These are phyloP conservation scores for Bidens hawaiensis DNA, from an alignment of 140 eudicot genomes.

Conservation along the genomic window DNA sequence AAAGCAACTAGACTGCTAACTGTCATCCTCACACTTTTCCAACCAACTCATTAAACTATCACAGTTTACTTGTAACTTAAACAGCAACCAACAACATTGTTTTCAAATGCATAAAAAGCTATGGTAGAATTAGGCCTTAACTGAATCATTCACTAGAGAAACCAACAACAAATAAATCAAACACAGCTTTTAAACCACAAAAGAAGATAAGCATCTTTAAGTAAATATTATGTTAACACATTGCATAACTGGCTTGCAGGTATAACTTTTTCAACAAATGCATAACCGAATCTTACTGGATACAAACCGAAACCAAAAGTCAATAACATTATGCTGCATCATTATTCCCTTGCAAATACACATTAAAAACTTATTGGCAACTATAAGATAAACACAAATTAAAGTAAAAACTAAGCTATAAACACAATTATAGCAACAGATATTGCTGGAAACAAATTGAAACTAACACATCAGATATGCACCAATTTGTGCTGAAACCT, in stretches of 20 bases:
- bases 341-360: too few species aligned
- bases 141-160: background rate
- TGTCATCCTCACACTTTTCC: constrained; percentile 18
- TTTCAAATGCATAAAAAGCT: background rate
- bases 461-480: too few species aligned
- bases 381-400: too few species aligned
- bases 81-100: background rate
- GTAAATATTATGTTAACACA: too few species aligned
- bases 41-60: constrained; percentile 2
- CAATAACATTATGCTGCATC: too few species aligned
- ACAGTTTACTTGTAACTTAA: too few species aligned
- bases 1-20: constrained; percentile 12
- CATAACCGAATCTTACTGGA: background rate
- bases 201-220: too few species aligned
- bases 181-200: background rate
- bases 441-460: too few species aligned
- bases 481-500: constrained; percentile 15
- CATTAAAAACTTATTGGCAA: too few species aligned
- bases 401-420: too few species aligned
- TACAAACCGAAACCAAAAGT: too few species aligned
- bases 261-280: background rate
- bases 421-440: too few species aligned
- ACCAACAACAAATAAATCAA: constrained; percentile 9
- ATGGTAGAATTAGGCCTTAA: background rate
- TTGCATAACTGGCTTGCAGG: background rate